A percentile compares a stretch with the other conserved stretches of the same genome.
Conservation (phyloP, 1,284 basidiomycete species). For the Irpex sp. region DNA sequence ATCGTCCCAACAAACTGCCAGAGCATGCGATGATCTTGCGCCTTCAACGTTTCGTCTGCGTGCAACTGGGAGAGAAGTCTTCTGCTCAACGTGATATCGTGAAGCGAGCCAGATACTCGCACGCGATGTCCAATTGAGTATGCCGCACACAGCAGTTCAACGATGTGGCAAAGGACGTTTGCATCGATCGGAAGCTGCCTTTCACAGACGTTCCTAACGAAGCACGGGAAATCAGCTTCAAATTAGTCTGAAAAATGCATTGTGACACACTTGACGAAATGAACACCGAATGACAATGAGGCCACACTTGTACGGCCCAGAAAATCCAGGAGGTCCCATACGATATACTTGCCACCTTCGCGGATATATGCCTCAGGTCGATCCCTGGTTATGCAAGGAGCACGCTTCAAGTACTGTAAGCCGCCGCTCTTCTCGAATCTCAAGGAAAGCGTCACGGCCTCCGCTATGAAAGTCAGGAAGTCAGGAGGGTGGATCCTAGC, state of each 20-base stretch:
- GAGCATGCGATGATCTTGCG: not conserved
- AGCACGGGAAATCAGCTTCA: not conserved
- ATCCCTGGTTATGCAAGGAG: conserved; percentile 14
- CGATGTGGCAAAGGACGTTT: conserved; percentile 40
- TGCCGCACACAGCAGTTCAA: conserved; percentile 40
- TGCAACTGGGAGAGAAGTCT: conserved; percentile 40
- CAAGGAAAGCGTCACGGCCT: conserved; percentile 18
- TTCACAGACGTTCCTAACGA: conserved; percentile 38
- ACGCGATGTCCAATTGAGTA: conserved; percentile 31
- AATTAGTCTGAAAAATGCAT: not conserved
- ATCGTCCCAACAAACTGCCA: not conserved
- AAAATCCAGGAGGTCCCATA: conserved; percentile 33
- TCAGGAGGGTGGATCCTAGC: not conserved
- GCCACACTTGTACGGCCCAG: conserved; percentile 18
- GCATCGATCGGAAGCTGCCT: conserved; percentile 32
- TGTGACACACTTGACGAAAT: conserved; percentile 19
- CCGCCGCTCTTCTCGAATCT: conserved; percentile 17
- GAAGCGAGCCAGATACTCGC: conserved; percentile 24
- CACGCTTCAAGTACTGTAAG: conserved; percentile 15
- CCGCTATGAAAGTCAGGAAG: conserved; percentile 22
- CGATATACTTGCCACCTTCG: conserved; percentile 25
- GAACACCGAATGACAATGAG: conserved; percentile 27
- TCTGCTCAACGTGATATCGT: conserved; percentile 43
- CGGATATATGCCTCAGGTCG: conserved; percentile 4
- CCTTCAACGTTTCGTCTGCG: not conserved